Conservation (phyloP, 352 stramenopile species). For the Albugo candida region DNA sequence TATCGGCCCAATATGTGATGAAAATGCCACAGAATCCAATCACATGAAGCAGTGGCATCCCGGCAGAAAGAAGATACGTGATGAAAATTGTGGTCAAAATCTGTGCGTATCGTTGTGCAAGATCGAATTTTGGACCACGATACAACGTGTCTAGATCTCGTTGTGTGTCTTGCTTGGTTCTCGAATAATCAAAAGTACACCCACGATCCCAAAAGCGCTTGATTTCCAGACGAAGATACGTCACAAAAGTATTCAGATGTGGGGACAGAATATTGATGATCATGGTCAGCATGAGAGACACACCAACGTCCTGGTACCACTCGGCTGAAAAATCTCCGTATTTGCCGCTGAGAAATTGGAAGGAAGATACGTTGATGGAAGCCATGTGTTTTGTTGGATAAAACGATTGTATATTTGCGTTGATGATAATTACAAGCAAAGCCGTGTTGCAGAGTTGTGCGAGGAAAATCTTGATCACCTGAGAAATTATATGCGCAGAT, state of each 20-base stretch:
- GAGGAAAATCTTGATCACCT: conserved; percentile 56
- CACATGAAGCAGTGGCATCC: conserved; percentile 59
- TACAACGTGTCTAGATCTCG: conserved; percentile 63
- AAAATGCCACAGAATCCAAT: conserved; percentile 52
- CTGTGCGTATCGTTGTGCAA: conserved; percentile 46
- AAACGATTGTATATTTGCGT: conserved; percentile 62
- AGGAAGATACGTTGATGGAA: conserved; percentile 8
- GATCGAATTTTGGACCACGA: conserved; percentile 54
- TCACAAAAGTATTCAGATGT: conserved; percentile 35
- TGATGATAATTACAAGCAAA: conserved; percentile 55
- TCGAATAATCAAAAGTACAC: conserved; percentile 38
- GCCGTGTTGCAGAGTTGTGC: conserved; percentile 71
- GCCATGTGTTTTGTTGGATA: conserved; percentile 6
- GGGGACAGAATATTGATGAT: conserved; percentile 60
- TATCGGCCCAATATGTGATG: conserved; percentile 72
- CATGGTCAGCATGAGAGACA: conserved; percentile 69
- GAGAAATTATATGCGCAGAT: conserved; percentile 46
- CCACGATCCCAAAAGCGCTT: conserved; percentile 36
- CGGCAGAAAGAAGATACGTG: conserved; percentile 61
- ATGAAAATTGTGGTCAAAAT: conserved; percentile 70
- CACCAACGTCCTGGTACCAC: conserved; percentile 66
- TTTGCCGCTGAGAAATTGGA: conserved; percentile 42
- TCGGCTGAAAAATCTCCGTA: conserved; percentile 54
- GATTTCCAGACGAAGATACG: conserved; percentile 28
- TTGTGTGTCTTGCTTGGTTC: conserved; percentile 58